phyloP scores from a whole-genome alignment of 352 stramenopile species.

The Globisporangium okanoganense region DNA sequence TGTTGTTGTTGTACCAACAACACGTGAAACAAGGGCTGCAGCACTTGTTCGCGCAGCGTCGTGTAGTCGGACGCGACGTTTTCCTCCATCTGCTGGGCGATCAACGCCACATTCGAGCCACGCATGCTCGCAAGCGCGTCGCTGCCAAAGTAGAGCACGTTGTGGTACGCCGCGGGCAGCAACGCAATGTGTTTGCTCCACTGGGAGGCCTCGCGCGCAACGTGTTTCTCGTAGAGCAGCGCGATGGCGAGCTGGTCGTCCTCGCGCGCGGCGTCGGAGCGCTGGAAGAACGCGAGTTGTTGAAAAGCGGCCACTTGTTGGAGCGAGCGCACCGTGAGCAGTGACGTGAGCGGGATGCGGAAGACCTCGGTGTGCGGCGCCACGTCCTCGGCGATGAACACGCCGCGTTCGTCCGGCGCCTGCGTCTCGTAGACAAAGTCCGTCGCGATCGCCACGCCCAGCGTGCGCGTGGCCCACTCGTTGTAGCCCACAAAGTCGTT shows the following conservation, averaged over 20 bases:
- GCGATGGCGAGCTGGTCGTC: constrained; percentile 67
- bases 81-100: constrained; percentile 58
- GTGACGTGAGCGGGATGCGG: constrained; percentile 52
- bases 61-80: constrained; percentile 56
- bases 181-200: constrained; percentile 67
- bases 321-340: constrained; percentile 49
- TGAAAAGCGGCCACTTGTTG: constrained; percentile 28
- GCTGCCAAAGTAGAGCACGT: constrained; percentile 58
- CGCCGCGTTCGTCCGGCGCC: constrained; percentile 53
- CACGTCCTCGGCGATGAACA: constrained; percentile 82
- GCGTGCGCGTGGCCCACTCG: constrained; percentile 52
- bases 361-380: constrained; percentile 67
- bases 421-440: constrained; percentile 83
- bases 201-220: constrained; percentile 35
- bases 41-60: constrained; percentile 28
- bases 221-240: constrained; percentile 69
- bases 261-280: constrained; percentile 36
- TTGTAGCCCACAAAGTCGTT: constrained; percentile 73
- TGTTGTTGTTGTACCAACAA: constrained; percentile 11
- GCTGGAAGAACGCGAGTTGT: constrained; percentile 46
- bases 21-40: constrained; percentile 52
- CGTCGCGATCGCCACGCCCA: constrained; percentile 56
- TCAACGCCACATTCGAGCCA: constrained; percentile 61
- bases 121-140: constrained; percentile 34
- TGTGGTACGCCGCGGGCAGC: constrained; percentile 60